Conservation (phyloP, 225 moss, liverwort and hornwort species). For the Thuidium tamariscinum region DNA sequence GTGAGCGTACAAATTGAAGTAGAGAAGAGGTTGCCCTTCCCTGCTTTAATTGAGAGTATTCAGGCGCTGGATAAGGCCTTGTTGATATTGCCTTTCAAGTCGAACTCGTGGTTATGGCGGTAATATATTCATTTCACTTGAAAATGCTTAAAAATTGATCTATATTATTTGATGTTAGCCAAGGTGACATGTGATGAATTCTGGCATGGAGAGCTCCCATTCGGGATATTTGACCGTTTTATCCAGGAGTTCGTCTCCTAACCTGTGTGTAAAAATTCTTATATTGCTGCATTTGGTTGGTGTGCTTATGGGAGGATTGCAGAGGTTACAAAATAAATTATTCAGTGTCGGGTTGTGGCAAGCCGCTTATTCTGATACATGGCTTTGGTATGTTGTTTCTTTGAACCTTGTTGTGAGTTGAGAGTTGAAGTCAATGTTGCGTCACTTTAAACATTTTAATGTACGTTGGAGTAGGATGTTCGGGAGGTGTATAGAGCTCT, state of each 20-base stretch:
- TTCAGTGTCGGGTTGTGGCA: conserved; percentile 81
- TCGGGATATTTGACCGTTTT: background rate
- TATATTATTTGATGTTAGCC: background rate
- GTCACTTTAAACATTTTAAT: background rate
- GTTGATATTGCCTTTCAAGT: conserved; percentile 77
- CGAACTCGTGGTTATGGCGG: conserved; percentile 78
- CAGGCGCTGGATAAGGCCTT: conserved; percentile 60
- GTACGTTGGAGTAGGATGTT: too few relatives aligned
- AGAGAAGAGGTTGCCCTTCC: conserved; percentile 44
- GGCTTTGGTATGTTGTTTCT: conserved; percentile 65
- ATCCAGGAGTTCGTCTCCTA: background rate
- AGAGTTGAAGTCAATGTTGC: background rate
- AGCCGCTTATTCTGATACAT: conserved; percentile 81
- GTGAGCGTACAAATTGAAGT: conserved; percentile 73
- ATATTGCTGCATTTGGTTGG: background rate
- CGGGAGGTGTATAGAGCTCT: background rate
- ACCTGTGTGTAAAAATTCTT: background rate
- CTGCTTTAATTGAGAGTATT: conserved; percentile 43
- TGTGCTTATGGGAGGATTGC: conserved; percentile 5
- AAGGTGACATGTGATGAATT: background rate
- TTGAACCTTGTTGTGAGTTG: background rate
- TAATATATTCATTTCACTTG: background rate
- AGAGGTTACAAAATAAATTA: conserved; percentile 80
- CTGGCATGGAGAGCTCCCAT: background rate
- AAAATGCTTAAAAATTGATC: background rate